These are phyloP conservation scores for Sarcocystis neurona DNA, from an alignment of 169 alveolate genomes.

Conservation along the genomic window DNA sequence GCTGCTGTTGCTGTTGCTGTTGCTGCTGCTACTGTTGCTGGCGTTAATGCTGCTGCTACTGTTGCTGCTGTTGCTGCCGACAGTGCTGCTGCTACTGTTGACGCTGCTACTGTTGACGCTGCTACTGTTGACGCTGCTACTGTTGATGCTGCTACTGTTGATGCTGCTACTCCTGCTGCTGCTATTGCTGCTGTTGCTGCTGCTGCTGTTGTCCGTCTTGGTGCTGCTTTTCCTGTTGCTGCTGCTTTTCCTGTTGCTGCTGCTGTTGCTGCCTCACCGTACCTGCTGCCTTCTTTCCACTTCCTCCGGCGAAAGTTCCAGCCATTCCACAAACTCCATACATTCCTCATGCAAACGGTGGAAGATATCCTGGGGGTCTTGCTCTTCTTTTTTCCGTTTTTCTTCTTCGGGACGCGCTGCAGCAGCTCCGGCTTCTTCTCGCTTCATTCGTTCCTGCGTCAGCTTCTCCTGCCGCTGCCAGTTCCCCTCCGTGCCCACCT, in stretches of 20 bases:
- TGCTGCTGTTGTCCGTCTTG: no score
- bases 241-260: no score
- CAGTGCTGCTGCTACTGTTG: background rate
- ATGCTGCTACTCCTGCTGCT: no score
- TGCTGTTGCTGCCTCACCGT: background rate
- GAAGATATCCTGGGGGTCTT: slow-evolving; percentile 1
- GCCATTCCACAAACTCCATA: background rate
- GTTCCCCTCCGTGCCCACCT: no score
- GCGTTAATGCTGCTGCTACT: background rate
- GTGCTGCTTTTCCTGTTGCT: background rate
- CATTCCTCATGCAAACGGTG: slow-evolving; percentile 29
- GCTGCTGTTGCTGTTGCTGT: background rate
- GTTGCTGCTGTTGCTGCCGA: background rate
- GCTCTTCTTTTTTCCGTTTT: background rate
- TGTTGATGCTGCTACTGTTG: background rate
- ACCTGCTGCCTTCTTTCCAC: background rate
- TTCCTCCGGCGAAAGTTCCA: background rate
- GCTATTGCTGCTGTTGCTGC: background rate
- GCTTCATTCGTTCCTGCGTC: no score
- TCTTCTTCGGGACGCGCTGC: no score
- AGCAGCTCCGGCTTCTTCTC: no score
- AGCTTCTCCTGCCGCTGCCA: no score
- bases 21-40: background rate
- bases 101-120: background rate
- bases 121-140: background rate